These are phyloP conservation scores for Venturia oleaginea DNA, from an alignment of 2,329 filamentous ascomycete genomes.

Conservation along the genomic window DNA sequence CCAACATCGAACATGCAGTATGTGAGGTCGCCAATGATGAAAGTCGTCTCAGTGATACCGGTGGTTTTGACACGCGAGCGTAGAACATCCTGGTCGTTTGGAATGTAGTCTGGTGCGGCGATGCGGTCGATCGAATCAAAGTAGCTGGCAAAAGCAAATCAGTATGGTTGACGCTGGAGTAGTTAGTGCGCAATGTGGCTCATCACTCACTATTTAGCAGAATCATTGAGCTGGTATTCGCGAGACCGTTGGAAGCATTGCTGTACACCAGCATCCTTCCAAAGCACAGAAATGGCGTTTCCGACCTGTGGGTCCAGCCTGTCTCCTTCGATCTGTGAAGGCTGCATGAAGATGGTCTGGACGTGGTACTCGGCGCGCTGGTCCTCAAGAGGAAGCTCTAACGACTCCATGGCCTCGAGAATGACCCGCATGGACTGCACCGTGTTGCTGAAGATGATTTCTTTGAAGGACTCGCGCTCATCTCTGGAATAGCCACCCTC, in stretches of 20 bases:
- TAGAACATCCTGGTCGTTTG: slow-evolving; percentile 90
- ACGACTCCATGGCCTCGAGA: slow-evolving; percentile 58
- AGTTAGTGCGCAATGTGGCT: neutral
- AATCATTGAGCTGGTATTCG: slow-evolving; percentile 95
- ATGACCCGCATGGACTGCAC: slow-evolving; percentile 64
- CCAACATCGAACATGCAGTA: slow-evolving; percentile 98
- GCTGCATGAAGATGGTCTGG: slow-evolving; percentile 98
- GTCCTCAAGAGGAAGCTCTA: slow-evolving; percentile 77
- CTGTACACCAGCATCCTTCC: slow-evolving; percentile 88
- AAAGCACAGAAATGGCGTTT: slow-evolving; percentile 82
- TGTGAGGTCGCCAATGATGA: slow-evolving; percentile 88
- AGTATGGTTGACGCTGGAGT: neutral
- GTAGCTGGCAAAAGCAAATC: slow-evolving; percentile 51
- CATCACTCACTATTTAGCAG: slow-evolving; percentile 73
- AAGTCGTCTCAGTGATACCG: slow-evolving; percentile 92
- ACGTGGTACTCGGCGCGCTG: slow-evolving; percentile 94
- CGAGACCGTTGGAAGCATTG: slow-evolving; percentile 92
- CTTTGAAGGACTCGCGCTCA: slow-evolving; percentile 60
- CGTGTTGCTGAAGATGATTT: slow-evolving; percentile 65
- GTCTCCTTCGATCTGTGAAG: slow-evolving; percentile 91
- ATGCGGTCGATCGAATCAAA: slow-evolving; percentile 93
- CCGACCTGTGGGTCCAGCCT: slow-evolving; percentile 90
- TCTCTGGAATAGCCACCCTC: slow-evolving; percentile 98
- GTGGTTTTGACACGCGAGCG: slow-evolving; percentile 96
- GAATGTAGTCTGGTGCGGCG: slow-evolving; percentile 77